Evolutionary conservation across 257 asterid species (phyloP).

Genomic region (Avicennia marina): DNA sequence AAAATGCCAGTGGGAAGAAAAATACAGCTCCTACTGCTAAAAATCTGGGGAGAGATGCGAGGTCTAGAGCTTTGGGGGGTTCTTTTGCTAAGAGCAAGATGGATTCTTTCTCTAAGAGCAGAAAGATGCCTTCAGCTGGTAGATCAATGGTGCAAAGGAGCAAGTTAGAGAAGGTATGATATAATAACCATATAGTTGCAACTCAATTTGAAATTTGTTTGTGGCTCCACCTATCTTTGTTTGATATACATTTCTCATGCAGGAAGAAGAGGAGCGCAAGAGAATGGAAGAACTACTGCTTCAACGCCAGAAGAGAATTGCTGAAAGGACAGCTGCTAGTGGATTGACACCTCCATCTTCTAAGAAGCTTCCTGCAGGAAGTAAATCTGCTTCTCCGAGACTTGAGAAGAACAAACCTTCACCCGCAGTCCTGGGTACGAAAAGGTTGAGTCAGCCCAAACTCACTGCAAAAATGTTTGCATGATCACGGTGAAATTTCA

Average conservation of each 20-base stretch:
- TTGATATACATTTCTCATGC: background rate
- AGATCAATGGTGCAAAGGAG: constrained; percentile 47
- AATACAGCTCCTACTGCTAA: constrained; percentile 26
- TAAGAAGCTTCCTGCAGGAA: constrained; percentile 44
- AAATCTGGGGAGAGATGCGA: constrained; percentile 29
- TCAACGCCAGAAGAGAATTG: constrained; percentile 72
- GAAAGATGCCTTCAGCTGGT: constrained; percentile 46
- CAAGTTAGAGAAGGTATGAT: constrained; percentile 77
- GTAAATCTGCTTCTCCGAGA: constrained; percentile 41
- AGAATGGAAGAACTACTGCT: constrained; percentile 55
- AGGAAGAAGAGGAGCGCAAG: constrained; percentile 79
- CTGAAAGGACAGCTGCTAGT: constrained; percentile 65
- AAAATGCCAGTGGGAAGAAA: constrained; percentile 36
- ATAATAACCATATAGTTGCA: constrained; percentile 2
- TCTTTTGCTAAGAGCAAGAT: constrained; percentile 35
- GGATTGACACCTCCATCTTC: constrained; percentile 29
- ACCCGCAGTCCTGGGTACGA: constrained; percentile 7
- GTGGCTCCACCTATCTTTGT: background rate
- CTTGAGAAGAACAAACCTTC: constrained; percentile 28
- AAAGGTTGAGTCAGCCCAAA: constrained; percentile 15
- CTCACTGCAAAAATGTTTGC: constrained; percentile 10
- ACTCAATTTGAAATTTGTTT: background rate
- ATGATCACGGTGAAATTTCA: constrained; percentile 1
- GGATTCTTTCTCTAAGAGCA: constrained; percentile 36
- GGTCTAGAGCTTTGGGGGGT: constrained; percentile 30